A percentile compares a stretch with the other conserved stretches of the same genome.
Conservation (phyloP, 768 basidiomycete genomes). For the Chalciporus sphaerocephalus region DNA sequence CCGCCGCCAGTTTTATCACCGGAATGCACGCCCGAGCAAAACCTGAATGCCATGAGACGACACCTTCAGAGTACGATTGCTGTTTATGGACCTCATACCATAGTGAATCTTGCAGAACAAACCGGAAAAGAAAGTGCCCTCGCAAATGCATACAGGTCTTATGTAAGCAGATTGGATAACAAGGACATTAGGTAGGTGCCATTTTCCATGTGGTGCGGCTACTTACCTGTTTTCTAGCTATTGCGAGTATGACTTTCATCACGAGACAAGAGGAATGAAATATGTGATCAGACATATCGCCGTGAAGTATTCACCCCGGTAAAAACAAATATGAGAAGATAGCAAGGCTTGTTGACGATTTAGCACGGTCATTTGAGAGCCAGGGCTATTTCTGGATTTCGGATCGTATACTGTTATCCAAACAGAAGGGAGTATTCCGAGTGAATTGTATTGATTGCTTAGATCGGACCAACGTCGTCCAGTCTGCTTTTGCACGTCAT, state of each 20-base stretch:
- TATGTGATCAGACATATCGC: conserved; percentile 32
- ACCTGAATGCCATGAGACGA: conserved; percentile 61
- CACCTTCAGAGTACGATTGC: conserved; percentile 68
- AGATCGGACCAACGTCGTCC: conserved; percentile 92
- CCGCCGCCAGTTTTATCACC: conserved; percentile 76
- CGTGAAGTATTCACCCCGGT: conserved; percentile 1
- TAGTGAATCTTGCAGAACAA: conserved; percentile 89
- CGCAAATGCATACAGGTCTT: conserved; percentile 72
- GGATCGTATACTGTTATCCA: conserved; percentile 61
- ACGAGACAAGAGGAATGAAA: conserved; percentile 94
- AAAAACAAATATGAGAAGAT: conserved; percentile 80
- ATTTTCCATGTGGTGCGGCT: neutral
- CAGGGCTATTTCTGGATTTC: conserved; percentile 93
- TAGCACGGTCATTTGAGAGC: conserved; percentile 69
- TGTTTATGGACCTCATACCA: conserved; percentile 73
- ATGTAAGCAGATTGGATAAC: conserved; percentile 51
- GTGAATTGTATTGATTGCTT: conserved; percentile 96
- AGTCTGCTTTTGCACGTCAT: conserved; percentile 90
- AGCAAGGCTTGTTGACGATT: conserved; percentile 62
- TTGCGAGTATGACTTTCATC: conserved; percentile 87
- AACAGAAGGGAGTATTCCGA: conserved; percentile 83
- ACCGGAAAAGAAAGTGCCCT: conserved; percentile 82
- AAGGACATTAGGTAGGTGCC: conserved; percentile 53
- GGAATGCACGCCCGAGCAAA: conserved; percentile 70
- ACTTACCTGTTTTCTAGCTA: conserved; percentile 44